phyloP scores from a whole-genome alignment of 2,329 filamentous ascomycete genomes.

The Hypoxylon sp. region DNA sequence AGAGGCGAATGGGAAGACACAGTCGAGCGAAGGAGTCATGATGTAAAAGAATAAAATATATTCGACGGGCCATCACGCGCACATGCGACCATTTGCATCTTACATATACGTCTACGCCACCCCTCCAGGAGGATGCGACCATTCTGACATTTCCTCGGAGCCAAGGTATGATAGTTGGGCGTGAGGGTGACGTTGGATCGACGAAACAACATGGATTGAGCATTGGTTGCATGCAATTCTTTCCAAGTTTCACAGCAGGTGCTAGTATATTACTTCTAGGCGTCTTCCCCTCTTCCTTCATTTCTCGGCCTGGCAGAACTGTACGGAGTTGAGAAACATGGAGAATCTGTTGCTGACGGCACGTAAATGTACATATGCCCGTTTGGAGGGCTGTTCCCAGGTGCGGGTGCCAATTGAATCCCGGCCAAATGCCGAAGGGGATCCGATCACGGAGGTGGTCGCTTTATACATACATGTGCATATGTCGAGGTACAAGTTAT shows the following conservation, averaged over 20 bases:
- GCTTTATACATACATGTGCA: too few relatives aligned
- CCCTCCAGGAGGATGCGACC: slow-evolving; percentile 2
- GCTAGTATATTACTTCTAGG: slow-evolving; percentile 27
- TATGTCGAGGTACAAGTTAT: slow-evolving; percentile 5
- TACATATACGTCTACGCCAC: slow-evolving; percentile 15
- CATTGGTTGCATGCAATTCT: slow-evolving; percentile 23
- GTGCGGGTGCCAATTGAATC: slow-evolving; percentile 23
- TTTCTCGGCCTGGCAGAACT: slow-evolving; percentile 21
- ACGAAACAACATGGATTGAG: slow-evolving; percentile 29
- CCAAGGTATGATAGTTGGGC: slow-evolving; percentile 6
- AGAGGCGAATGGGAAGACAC: slow-evolving; percentile 13
- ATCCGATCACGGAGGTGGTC: slow-evolving; percentile 39
- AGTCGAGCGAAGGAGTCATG: slow-evolving; percentile 15
- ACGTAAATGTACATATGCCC: slow-evolving; percentile 13
- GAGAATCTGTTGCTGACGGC: slow-evolving; percentile 18
- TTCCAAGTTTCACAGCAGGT: slow-evolving; percentile 36
- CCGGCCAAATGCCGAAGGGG: slow-evolving; percentile 33
- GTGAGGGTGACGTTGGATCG: slow-evolving; percentile 39
- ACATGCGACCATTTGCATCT: slow-evolving; percentile 10
- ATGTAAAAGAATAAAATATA: slow-evolving; percentile 15
- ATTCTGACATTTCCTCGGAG: slow-evolving; percentile 31
- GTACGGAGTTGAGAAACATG: slow-evolving; percentile 13
- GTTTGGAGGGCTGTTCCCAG: slow-evolving; percentile 20
- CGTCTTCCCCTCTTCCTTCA: slow-evolving; percentile 18
- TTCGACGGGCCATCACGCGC: slow-evolving; percentile 10